Evolutionary conservation across 805 yeast genomes (phyloP), one percentile per base, ranked within the genome.

Genomic region (Metschnikowia lachancei): DNA sequence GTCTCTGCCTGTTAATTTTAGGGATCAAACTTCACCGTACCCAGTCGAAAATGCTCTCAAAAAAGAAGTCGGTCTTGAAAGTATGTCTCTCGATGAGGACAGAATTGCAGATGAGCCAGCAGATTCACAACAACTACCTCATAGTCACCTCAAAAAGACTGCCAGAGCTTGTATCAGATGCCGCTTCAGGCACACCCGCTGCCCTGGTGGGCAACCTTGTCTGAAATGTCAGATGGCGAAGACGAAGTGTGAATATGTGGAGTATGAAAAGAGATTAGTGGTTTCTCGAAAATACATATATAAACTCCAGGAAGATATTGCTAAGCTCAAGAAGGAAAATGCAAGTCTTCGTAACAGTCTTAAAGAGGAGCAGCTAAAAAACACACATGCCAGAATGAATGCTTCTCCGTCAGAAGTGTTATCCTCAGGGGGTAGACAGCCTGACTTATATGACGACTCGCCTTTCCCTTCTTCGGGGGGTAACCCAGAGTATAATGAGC

Each of bases 171-270:
- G 92, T 61, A 76, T 78, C 2, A 66, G 87, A 37, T 86, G 94
- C 59, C 71, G 92, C 28, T 75, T 79, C 39, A 72, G 89, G 43
- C 94, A 86, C 63, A 80, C 83, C 36, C 78, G 85, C 51, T 86
- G 94, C 58, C 88, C 88, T 12, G 90, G 90, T 1, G 88, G 87
- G 1, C 78, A 82, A 39, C 89, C 90, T 0, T 86, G 94, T 60
- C 63, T 69, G 41, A 81, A 81, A 56, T 86, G 94, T 59, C 64
- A 63, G 12, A 60, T 72, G 40, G 78, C 84, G 13, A 75, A 72
- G 40, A 67, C 80, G 3, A 70, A 72, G 18, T 86, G 94, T 66
- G 89, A 83, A 55, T 86, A 84, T 54, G 75, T 78, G 16, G 88
- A 82, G 58, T 87, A 83, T 9, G 86, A 83, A 41, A 82, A 79